These are phyloP conservation scores for Pyrus bretschneideri DNA, from an alignment of 306 rosid genomes.

Conservation along the genomic window DNA sequence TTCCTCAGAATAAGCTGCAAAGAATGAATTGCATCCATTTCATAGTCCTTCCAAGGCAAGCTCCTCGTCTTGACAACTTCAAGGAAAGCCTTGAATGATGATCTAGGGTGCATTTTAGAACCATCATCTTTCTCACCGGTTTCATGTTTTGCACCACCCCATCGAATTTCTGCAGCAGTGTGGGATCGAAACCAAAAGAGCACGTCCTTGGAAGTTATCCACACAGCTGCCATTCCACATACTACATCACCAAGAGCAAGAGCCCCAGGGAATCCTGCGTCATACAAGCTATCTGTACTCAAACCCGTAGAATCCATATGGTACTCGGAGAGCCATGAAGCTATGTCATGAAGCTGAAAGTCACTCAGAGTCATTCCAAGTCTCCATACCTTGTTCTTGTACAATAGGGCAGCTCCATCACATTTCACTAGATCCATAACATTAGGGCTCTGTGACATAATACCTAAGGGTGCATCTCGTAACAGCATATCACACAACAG, in stretches of 20 bases:
- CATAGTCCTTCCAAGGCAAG: conserved; percentile 85
- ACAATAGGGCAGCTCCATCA: conserved; percentile 84
- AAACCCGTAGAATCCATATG: conserved; percentile 94
- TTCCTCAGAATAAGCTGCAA: conserved; percentile 92
- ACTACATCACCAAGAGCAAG: conserved; percentile 57
- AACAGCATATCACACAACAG: conserved; percentile 92
- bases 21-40: conserved; percentile 98
- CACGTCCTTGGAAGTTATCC: conserved; percentile 59
- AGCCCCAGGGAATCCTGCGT: conserved; percentile 81
- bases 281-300: conserved; percentile 90
- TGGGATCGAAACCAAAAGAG: conserved; percentile 89
- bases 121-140: conserved; percentile 69
- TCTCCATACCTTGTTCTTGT: conserved; percentile 65
- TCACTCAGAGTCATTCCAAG: conserved; percentile 75
- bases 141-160: conserved; percentile 98
- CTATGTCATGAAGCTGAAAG: conserved; percentile 61
- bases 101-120: conserved; percentile 89
- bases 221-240: conserved; percentile 95
- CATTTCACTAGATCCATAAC: conserved; percentile 96
- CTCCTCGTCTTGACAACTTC: conserved; percentile 81
- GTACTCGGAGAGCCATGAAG: conserved; percentile 56
- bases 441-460: conserved; percentile 79
- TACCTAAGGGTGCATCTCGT: conserved; percentile 92
- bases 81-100: conserved; percentile 96
- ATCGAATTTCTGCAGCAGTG: conserved; percentile 78